Evolutionary conservation across 164 flowering plant genomes (phyloP), one percentile per base, ranked within the genome.

Genomic region (Stephania japonica): DNA sequence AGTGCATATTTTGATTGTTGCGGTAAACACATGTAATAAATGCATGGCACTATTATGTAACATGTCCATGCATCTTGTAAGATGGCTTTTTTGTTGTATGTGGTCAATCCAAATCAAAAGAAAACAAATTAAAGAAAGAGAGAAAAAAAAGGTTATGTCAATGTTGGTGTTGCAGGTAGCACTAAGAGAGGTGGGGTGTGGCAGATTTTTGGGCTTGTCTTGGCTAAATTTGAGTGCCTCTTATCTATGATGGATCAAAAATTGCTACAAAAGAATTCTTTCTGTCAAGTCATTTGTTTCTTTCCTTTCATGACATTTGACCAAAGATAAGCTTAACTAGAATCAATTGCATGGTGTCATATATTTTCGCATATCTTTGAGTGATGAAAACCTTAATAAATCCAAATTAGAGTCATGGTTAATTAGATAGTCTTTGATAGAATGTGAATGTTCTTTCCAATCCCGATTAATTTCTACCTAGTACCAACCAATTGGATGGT

Each of bases 111-210:
- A 56, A 56, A 47, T 32, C 38, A 32, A 53, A 6, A 56, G 6
- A n/a, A 21, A 56, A 56, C 62, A 56, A 32, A 32, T 0, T 32
- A 32, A 1, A 56, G 21, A 56, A 56, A 56, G 62, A 56, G 62
- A 56, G 53, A 56, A 56, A 56, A 10, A n/a, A 56, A 56, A n/a
- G 59, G 62, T 56, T 56, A 56, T 10, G 19, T 56, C 62, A 56
- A 56, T 56, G 62, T 56, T 56, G 62, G 62, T 56, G 62, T 56
- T 56, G 62, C 62, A 56, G 62, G n/a, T 56, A 16, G 62, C 62
- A 16, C 5, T 56, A 18, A n/a, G 62, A 56, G 21, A 19, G 21
- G 21, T 56, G 21, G 21, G 21, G 7, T 56, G 14, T 4, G 3
- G 53, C 53, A 47, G 53, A 14, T 47, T 47, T 4, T 4, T 2